Evolutionary conservation across 345 rosid genomes (phyloP), one percentile per base, ranked within the genome.

Genomic region (Stellera chamaejasme): DNA sequence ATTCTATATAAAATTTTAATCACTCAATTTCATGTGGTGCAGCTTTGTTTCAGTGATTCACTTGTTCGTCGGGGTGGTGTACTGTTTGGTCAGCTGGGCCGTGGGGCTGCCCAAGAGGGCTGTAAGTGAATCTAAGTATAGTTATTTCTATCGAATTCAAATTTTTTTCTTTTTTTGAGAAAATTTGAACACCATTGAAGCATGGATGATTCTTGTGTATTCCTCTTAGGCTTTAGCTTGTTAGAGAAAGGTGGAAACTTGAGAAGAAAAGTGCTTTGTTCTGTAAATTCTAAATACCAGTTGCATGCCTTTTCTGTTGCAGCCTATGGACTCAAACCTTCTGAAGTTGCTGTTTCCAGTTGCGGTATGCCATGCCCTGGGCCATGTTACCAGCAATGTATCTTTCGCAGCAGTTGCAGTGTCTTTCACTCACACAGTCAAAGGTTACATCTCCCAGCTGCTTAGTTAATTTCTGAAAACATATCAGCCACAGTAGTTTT

Each of bases 371-470:
- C 99, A 93, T 56, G 99, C 96, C 4, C 3, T 93, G 10, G 99
- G 99, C 23, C 99, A 93, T 66, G 94, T 93, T 39, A 93, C 93
- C 16, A 84, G 91, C 71, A 93, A 92, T 46, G 90, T 92, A 58
- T 88, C 97, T 11, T 88, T 92, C 61, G 97, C 99, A 0, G 99
- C 99, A 7, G 99, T 92, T 54, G 99, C 99, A 54, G 97, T 92
- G 67, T 92, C 99, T 50, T 92, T 92, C 82, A 82, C 97, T 11
- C 98, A 88, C 74, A 92, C 99, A 39, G 48, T 88, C 67, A 88
- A 92, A 86, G 98, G 98, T 84, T 43, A 27, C 12, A 6, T 2
- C 50, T 50, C 39, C 10, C 42, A 19, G 23, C 23, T 13, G 67
- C 32, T 48, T 2, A 28, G 36, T 25, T 12, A 15, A 25, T 32